phyloP scores from a whole-genome alignment of 1,284 basidiomycete species.

The Anthracocystis walkeri region DNA sequence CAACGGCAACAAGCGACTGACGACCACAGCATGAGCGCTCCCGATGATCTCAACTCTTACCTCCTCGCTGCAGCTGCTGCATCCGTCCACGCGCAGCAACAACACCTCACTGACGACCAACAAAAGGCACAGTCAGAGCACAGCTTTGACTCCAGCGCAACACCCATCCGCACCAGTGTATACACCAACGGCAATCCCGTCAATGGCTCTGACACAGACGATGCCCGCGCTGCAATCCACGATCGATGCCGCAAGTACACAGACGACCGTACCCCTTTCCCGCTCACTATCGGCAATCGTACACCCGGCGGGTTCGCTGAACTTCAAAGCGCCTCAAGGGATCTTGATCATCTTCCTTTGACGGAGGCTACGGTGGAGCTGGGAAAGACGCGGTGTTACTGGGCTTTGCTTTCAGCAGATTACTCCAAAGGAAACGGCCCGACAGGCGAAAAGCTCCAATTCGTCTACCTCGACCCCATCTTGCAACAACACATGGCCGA shows the following conservation, averaged over 20 bases:
- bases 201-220: conserved; percentile 29
- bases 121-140: conserved; percentile 12
- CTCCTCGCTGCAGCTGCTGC: conserved; percentile 53
- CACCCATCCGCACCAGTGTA: conserved; percentile 17
- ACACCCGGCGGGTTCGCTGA: conserved; percentile 21
- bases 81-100: conserved; percentile 51
- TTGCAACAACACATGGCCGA: conserved; percentile 80
- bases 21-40: neutral
- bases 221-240: conserved; percentile 19
- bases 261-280: conserved; percentile 34
- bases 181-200: conserved; percentile 29
- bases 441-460: conserved; percentile 75
- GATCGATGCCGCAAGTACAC: conserved; percentile 33
- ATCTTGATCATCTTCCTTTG: conserved; percentile 14
- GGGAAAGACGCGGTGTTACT: conserved; percentile 54
- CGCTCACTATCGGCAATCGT: conserved; percentile 35
- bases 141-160: conserved; percentile 18
- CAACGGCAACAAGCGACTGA: conserved; percentile 5
- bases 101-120: conserved; percentile 7
- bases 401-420: conserved; percentile 54
- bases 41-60: conserved; percentile 45
- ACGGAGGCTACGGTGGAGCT: conserved; percentile 26
- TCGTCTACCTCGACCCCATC: conserved; percentile 90
- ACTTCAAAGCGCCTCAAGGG: neutral
- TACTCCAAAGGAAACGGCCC: conserved; percentile 22